Evolutionary conservation across 352 stramenopile species (phyloP).

Genomic region (Thalassiosira mediterranea): DNA sequence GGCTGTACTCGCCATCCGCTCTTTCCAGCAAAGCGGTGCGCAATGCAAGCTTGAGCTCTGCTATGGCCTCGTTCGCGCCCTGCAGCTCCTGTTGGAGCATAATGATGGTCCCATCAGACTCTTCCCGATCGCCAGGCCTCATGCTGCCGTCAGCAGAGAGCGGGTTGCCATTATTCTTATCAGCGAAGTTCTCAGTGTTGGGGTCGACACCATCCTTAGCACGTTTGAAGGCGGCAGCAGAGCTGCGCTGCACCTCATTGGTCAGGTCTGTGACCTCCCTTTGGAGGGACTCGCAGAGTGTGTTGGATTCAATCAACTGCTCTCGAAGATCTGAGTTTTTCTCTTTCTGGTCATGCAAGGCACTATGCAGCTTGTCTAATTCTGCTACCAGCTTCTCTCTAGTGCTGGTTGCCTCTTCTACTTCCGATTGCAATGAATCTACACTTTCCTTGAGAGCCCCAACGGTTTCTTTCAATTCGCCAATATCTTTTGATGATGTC

Average conservation of each 20-base stretch:
- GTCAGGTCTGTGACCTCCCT: conserved; percentile 45
- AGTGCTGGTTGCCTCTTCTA: conserved; percentile 17
- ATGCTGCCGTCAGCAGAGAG: conserved; percentile 8
- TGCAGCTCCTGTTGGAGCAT: conserved; percentile 80
- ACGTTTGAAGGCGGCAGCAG: conserved; percentile 53
- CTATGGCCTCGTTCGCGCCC: conserved; percentile 75
- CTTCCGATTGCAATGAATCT: conserved; percentile 24
- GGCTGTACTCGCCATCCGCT: conserved; percentile 32
- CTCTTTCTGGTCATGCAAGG: conserved; percentile 35
- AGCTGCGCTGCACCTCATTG: conserved; percentile 52
- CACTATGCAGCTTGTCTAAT: conserved; percentile 25
- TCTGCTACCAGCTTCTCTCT: conserved; percentile 30
- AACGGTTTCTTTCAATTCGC: conserved; percentile 36
- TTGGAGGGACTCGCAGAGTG: conserved; percentile 42
- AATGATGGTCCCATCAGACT: conserved; percentile 75
- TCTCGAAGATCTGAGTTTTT: conserved; percentile 48
- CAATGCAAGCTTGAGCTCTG: conserved; percentile 81
- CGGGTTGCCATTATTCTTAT: conserved; percentile 11
- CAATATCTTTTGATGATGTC: conserved; percentile 22
- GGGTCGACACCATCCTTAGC: conserved; percentile 41
- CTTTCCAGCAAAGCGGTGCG: conserved; percentile 56
- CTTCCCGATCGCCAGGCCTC: conserved; percentile 20
- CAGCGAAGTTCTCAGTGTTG: conserved; percentile 6
- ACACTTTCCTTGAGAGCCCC: conserved; percentile 33
- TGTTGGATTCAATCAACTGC: conserved; percentile 45